phyloP scores from a whole-genome alignment of 2,329 filamentous ascomycete genomes.

The Penicillium sp. region DNA sequence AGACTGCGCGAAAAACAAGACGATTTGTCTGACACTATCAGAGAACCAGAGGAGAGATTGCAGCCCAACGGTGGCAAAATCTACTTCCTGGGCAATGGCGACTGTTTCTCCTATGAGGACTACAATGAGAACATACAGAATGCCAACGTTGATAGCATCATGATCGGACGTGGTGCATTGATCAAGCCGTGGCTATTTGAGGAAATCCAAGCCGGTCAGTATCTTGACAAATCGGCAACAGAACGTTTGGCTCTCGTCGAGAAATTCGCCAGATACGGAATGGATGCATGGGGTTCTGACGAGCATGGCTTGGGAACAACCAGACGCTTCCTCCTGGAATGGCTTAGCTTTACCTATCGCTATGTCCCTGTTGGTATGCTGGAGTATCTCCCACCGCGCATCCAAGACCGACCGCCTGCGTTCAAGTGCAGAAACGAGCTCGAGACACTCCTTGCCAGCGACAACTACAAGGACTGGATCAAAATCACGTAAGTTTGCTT shows the following conservation, averaged over 20 bases:
- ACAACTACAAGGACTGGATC: constrained; percentile 96
- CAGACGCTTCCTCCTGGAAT: constrained; percentile 87
- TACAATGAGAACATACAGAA: constrained; percentile 76
- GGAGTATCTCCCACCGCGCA: constrained; percentile 78
- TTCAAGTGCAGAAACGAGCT: constrained; percentile 83
- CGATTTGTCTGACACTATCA: constrained; percentile 67
- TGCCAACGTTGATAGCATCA: constrained; percentile 82
- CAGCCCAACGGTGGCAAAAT: constrained; percentile 67
- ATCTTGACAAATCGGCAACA: constrained; percentile 87
- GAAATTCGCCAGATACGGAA: constrained; percentile 82
- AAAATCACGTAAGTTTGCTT: constrained; percentile 76
- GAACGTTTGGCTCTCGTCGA: constrained; percentile 84
- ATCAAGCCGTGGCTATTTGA: constrained; percentile 99
- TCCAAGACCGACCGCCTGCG: constrained; percentile 84
- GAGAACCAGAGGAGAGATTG: constrained; percentile 71
- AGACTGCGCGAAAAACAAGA: constrained; percentile 68
- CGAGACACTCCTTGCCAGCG: constrained; percentile 87
- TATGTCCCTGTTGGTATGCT: constrained; percentile 88
- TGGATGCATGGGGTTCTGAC: constrained; percentile 94
- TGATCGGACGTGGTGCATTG: constrained; percentile 92
- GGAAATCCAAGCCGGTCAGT: constrained; percentile 86
- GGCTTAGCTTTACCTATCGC: constrained; percentile 86
- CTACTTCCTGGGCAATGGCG: constrained; percentile 94
- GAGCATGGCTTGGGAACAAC: constrained; percentile 91
- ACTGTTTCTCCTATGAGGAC: constrained; percentile 89